Percentiles rank a stretch among this genome's conserved stretches.
Conservation (phyloP, 345 rosid species). For the Rubroshorea leprosula region DNA sequence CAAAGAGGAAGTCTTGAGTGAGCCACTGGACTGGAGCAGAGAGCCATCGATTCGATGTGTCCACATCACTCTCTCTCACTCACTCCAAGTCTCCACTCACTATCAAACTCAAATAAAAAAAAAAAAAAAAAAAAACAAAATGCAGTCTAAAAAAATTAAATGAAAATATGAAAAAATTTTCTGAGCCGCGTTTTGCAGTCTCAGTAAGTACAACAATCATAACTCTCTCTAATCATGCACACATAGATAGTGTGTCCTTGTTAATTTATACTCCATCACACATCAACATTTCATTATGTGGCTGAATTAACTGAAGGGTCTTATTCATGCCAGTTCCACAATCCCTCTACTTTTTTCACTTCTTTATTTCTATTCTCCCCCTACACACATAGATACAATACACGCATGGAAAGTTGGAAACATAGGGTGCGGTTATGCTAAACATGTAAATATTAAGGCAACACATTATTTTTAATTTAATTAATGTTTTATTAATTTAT, state of each 20-base stretch:
- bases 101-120: neutral
- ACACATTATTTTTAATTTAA: neutral
- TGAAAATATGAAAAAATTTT: slow-evolving; percentile 10
- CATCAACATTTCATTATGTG: slow-evolving; percentile 21
- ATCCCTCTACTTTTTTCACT: slow-evolving; percentile 27
- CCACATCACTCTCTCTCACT: slow-evolving; percentile 37
- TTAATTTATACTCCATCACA: slow-evolving; percentile 13
- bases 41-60: slow-evolving; percentile 56
- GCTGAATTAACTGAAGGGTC: slow-evolving; percentile 41
- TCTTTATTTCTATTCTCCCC: neutral
- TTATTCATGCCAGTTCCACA: slow-evolving; percentile 48
- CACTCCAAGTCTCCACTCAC: slow-evolving; percentile 6
- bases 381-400: neutral
- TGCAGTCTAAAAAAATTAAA: slow-evolving; percentile 7
- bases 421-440: neutral
- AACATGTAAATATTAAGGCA: no score
- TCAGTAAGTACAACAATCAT: slow-evolving; percentile 38
- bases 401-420: no score
- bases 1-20: slow-evolving; percentile 23
- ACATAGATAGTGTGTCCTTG: no score
- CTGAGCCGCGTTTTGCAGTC: slow-evolving; percentile 40
- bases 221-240: slow-evolving; percentile 27
- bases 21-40: slow-evolving; percentile 27
- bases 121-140: slow-evolving; percentile 1
- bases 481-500: no score